Conservation (phyloP, 2,329 filamentous ascomycete species). For the Daldinia eschscholtzii region DNA sequence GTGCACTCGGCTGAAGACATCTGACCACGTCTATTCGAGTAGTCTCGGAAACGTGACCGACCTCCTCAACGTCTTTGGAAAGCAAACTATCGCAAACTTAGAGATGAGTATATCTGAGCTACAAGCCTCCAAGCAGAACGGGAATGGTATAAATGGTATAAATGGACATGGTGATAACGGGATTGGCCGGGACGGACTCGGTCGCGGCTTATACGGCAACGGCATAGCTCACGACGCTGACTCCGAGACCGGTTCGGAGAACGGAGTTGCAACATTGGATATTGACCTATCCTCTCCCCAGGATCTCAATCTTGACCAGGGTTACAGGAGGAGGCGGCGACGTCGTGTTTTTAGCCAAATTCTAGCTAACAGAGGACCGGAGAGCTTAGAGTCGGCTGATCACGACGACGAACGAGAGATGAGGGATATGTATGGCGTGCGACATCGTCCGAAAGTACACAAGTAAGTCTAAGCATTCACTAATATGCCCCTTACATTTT, state of each 20-base stretch:
- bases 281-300: constrained; percentile 58
- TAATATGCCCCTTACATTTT: neutral
- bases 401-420: constrained; percentile 47
- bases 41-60: constrained; percentile 74
- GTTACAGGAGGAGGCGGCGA: constrained; percentile 46
- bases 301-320: constrained; percentile 50
- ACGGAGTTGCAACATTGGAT: constrained; percentile 54
- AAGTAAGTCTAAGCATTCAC: constrained; percentile 45
- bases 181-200: constrained; percentile 50
- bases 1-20: constrained; percentile 74
- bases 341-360: constrained; percentile 60
- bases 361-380: constrained; percentile 51
- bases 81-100: constrained; percentile 81
- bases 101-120: constrained; percentile 70
- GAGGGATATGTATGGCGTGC: constrained; percentile 36
- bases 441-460: constrained; percentile 50
- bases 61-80: constrained; percentile 79
- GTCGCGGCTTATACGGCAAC: constrained; percentile 51
- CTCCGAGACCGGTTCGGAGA: constrained; percentile 47
- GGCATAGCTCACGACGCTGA: constrained; percentile 47
- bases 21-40: constrained; percentile 58
- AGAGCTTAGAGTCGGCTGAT: constrained; percentile 45
- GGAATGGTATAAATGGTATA: constrained; percentile 40
- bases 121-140: constrained; percentile 47
- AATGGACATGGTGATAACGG: constrained; percentile 49